These are phyloP conservation scores for Pichia paraexigua DNA, from an alignment of 805 yeast genomes.

Conservation along the genomic window DNA sequence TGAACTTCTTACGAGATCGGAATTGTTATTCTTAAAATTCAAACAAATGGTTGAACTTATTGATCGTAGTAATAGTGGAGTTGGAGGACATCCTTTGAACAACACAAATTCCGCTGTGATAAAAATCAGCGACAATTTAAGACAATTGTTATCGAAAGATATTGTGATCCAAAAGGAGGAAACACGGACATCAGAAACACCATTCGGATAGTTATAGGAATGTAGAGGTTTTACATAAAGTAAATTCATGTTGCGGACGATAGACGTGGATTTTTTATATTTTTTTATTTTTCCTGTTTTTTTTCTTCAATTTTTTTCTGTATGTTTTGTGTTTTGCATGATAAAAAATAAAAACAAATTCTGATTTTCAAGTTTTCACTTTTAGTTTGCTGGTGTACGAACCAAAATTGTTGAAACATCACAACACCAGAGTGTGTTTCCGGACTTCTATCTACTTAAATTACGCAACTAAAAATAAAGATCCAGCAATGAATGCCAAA, in stretches of 20 bases:
- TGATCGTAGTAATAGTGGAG: constrained; percentile 39
- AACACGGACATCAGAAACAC: constrained; percentile 24
- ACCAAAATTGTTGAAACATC: constrained; percentile 12
- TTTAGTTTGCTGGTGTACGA: constrained; percentile 5
- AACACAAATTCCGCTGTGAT: neutral
- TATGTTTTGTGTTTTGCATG: neutral
- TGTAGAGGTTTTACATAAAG: too few relatives aligned
- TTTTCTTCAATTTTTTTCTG: neutral
- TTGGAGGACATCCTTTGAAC: constrained; percentile 12
- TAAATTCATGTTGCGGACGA: neutral
- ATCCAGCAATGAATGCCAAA: neutral
- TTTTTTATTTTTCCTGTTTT: neutral
- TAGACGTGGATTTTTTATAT: neutral
- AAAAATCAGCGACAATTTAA: constrained; percentile 44
- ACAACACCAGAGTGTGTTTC: constrained; percentile 11
- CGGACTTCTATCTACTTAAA: too few relatives aligned
- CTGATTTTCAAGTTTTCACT: neutral
- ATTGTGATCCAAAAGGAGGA: constrained; percentile 47
- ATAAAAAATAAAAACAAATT: neutral
- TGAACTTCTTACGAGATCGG: constrained; percentile 76
- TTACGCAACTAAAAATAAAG: neutral
- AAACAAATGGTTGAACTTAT: constrained; percentile 71
- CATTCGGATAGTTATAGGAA: constrained; percentile 22
- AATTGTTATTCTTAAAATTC: constrained; percentile 72
- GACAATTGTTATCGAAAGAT: constrained; percentile 52